These are phyloP conservation scores for Hericium coralloides DNA, from an alignment of 768 basidiomycete genomes.

Conservation along the genomic window DNA sequence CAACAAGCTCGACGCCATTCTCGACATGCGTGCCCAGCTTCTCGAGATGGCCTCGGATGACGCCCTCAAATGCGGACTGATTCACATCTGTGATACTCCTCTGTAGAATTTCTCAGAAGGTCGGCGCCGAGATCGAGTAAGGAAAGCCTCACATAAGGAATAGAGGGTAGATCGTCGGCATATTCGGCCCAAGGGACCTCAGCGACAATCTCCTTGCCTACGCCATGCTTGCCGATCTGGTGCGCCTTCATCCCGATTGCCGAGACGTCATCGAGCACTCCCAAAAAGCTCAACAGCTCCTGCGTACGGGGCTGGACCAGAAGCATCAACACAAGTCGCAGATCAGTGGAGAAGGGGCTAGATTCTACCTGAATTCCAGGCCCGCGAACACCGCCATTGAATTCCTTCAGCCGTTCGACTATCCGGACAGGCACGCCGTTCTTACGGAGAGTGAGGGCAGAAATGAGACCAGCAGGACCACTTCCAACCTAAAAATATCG, in stretches of 20 bases:
- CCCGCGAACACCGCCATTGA: background rate
- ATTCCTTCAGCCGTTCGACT: conserved; percentile 1
- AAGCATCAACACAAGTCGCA: background rate
- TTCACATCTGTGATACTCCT: conserved; percentile 14
- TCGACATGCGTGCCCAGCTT: conserved; percentile 25
- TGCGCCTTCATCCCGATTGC: background rate
- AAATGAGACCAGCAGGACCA: conserved; percentile 9
- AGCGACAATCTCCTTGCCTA: background rate
- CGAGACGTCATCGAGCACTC: background rate
- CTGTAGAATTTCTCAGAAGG: background rate
- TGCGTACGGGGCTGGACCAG: background rate
- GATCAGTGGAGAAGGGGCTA: no score
- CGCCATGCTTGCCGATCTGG: background rate
- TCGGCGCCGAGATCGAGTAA: no score
- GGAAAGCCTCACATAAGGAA: background rate
- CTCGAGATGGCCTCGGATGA: conserved; percentile 23
- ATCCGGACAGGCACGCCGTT: conserved; percentile 10
- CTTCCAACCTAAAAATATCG: conserved; percentile 2
- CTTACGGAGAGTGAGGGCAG: conserved; percentile 8
- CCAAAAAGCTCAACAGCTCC: background rate
- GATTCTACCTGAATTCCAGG: background rate
- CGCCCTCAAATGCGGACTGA: conserved; percentile 22
- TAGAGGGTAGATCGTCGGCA: background rate
- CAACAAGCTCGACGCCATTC: conserved; percentile 24
- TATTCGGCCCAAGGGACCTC: background rate